Evolutionary conservation across 176 grass and related monocot species (phyloP), one percentile per base, ranked within the genome.

Genomic region (Aegilops longissima): DNA sequence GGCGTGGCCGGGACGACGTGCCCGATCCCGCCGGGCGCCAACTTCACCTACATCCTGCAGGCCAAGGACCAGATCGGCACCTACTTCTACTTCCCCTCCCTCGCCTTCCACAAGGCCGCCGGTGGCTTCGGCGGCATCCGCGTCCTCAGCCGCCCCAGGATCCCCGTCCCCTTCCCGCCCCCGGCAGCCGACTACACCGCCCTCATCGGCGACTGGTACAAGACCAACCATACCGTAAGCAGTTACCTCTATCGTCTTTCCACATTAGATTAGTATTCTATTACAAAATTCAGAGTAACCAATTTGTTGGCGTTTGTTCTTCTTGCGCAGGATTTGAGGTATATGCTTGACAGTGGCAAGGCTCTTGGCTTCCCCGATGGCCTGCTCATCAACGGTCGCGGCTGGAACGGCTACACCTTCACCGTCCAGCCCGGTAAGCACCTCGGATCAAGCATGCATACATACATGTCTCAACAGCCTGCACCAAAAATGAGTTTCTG

Each of bases 31-130:
- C 86, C 93, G 1, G 86, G 96, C 63, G 74, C 9, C 73, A 98
- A 98, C 88, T 98, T 95, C 92, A 98, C 93, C 61, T 98, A 94
- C 81, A 83, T 91, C 72, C 82, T 95, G 61, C 96, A 98, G 90
- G 77, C 79, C 56, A 98, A 98, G 88, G 96, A 98, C 87, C 96
- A 95, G 90, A 98, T 98, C 36, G 96, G 96, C 79, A 92, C 89
- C 66, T 98, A 94, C 82, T 98, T 76, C 86, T 98, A 98, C 88
- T 98, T 98, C 88, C 96, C 93, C 23, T 98, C 96, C 62, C 92
- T 98, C 31, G 93, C 86, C 8, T 92, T 98, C 90, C 96, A 98
- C 90, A 98, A 98, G 69, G 93, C 96, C 3, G 96, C 92, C 18
- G 96, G 96, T 21, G 96, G 90, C 54, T 94, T 98, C 74, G 96